These are phyloP conservation scores for Chaetoceros muelleri DNA, from an alignment of 108 stramenopile genomes.

Conservation along the genomic window DNA sequence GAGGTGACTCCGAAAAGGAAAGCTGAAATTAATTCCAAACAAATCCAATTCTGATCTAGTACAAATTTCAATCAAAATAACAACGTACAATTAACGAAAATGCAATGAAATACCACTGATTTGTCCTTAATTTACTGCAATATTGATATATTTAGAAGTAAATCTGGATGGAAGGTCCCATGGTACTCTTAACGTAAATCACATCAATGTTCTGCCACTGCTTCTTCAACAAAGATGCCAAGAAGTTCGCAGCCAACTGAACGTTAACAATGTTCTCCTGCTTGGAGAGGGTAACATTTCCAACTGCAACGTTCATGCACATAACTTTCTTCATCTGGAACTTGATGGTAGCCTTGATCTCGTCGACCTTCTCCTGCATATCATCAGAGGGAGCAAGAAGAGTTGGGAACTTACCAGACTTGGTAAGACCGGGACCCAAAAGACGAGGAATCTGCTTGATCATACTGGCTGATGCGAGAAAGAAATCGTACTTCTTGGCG, in stretches of 20 bases:
- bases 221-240: conserved; percentile 98
- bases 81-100: no score
- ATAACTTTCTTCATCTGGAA: conserved; percentile 99
- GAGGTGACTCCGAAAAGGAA: no score
- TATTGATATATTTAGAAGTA: conserved; percentile 98
- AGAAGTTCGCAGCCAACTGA: conserved; percentile 97
- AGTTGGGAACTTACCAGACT: conserved; percentile 99
- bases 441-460: conserved; percentile 99
- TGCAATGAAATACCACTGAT: no score
- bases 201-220: conserved; percentile 99
- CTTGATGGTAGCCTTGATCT: conserved; percentile 98
- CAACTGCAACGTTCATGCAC: conserved; percentile 98
- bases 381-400: conserved; percentile 83
- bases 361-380: conserved; percentile 98
- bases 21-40: no score
- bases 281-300: conserved; percentile 84
- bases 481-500: conserved; percentile 99
- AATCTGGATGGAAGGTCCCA: conserved; percentile 98
- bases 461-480: conserved; percentile 97
- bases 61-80: no score
- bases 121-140: no score
- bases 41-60: no score
- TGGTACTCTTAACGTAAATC: conserved; percentile 98
- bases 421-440: conserved; percentile 98
- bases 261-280: conserved; percentile 94